Evolutionary conservation across 352 stramenopile species (phyloP), one percentile per base, ranked within the genome.

Genomic region (Phytophthora fragariae): DNA sequence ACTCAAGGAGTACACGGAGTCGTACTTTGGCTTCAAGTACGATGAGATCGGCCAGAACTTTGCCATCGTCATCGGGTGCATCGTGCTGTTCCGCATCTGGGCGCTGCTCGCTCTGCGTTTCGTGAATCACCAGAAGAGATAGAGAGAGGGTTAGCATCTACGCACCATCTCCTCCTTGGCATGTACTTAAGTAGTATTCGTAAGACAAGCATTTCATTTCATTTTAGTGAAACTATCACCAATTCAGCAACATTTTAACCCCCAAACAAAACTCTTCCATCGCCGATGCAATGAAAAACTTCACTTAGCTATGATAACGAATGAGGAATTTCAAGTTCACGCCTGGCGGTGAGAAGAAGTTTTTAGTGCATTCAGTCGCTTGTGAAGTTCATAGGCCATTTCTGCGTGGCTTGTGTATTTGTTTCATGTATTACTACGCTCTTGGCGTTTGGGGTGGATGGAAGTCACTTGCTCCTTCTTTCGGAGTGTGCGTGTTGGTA

Each of bases 391-490:
- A 50, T 50, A 50, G 41, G 41, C 41, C 41, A 50, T 50, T 15
- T 37, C 21, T 19, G 27, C 19, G 24, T 61, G 49, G 44, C 27
- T 67, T 57, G 24, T 62, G 44, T 47, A 70, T 75, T 70, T 64
- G 31, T 27, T 76, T 76, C 62, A 71, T 72, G 47, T 57, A 17
- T 56, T 58, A 52, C 68, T 75, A 75, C 56, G 68, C 49, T 68
- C 53, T 67, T 10, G 19, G 56, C 29, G 62, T 72, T 68, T 24
- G 33, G 31, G 15, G 68, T 24, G 33, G 33, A 10, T 62, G 56
- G 64, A 55, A 37, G n/a, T 68, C 62, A 21, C 15, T 46, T 8
- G 50, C 44, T 57, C 49, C 63, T 72, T 76, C 67, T 73, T 57
- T 65, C 67, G 60, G 67, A 72, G 19, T 44, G 3, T 57, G 47